Evolutionary conservation across 371 early-diverging fungal species (phyloP), one percentile per base, ranked within the genome.

Genomic region (Fennellomyces sp.): DNA sequence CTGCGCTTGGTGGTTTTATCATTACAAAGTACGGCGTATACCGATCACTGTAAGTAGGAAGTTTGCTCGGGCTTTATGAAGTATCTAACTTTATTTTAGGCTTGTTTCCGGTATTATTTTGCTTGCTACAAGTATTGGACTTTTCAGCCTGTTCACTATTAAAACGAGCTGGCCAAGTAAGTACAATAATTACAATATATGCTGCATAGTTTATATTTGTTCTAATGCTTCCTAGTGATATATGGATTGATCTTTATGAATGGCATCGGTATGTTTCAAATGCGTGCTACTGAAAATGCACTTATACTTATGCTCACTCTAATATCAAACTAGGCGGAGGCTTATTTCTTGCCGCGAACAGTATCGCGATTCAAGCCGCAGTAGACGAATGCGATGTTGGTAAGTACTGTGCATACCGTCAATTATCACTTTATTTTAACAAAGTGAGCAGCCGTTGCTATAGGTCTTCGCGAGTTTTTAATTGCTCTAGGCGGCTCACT

Each of bases 11-110:
- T 10, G 85, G 83, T 3, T 13, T 80, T n/a, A 53, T 64, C 2
- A 84, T 82, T 26, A 77, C 80, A 42, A 80, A 78, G 41, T 69
- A 67, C 5, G 79, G 80, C 3, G 63, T 69, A 15, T 86, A 80
- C 51, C 72, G 73, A 29, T 81, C 81, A 15, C 66, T 84, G 72
- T 81, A 70, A 61, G 68, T 36, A 26, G 7, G 26, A 3, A 5
- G 19, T 42, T 51, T 28, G 33, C 2, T 27, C n/a, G 35, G 15
- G 13, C 36, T 57, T 35, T 17, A 26, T 48, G 19, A 25, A 76
- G 76, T 13, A 60, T 76, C 17, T 55, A 42, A 17, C 47, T 74
- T 39, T n/a, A n/a, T n/a, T n/a, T n/a, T n/a, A n/a, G n/a, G n/a
- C n/a, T n/a, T n/a, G n/a, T n/a, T n/a, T n/a, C n/a, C n/a, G 86